Percentiles rank a stretch among this genome's conserved stretches.
These are phyloP conservation scores for Hortiboletus campestris DNA, from an alignment of 768 basidiomycete genomes.

Conservation along the genomic window DNA sequence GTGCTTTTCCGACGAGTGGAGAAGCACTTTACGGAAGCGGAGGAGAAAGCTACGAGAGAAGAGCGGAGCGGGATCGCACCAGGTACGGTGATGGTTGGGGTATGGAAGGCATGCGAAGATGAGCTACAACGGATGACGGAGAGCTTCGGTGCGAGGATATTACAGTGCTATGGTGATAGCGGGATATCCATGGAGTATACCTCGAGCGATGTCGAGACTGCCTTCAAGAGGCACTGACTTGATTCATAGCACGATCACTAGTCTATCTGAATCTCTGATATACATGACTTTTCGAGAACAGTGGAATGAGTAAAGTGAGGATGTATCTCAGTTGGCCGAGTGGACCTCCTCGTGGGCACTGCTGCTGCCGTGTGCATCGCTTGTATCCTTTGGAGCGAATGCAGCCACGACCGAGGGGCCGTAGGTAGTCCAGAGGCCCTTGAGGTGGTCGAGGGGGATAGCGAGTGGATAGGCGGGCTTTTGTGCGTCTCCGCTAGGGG, in stretches of 20 bases:
- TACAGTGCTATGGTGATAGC: constrained; percentile 75
- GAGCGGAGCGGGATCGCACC: constrained; percentile 51
- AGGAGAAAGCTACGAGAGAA: constrained; percentile 61
- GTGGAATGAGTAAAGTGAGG: background rate
- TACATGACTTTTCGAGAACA: constrained; percentile 6
- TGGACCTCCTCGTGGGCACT: background rate
- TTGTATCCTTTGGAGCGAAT: constrained; percentile 15
- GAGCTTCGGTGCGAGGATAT: constrained; percentile 63
- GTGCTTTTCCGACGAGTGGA: constrained; percentile 87
- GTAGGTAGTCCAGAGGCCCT: constrained; percentile 42
- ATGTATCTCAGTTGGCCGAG: constrained; percentile 13
- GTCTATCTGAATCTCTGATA: constrained; percentile 7
- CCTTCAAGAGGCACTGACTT: constrained; percentile 66
- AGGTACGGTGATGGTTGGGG: constrained; percentile 71
- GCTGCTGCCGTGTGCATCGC: constrained; percentile 9
- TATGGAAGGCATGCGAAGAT: constrained; percentile 91
- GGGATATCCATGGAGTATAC: constrained; percentile 75
- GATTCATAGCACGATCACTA: constrained; percentile 17
- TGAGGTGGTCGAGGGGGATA: constrained; percentile 31
- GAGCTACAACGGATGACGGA: constrained; percentile 75
- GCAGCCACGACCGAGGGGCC: constrained; percentile 39
- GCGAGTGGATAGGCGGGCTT: background rate
- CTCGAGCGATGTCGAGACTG: constrained; percentile 67
- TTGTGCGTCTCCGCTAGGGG: constrained; percentile 24
- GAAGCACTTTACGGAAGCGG: constrained; percentile 90